A percentile compares a stretch with the other conserved stretches of the same genome.
Conservation (phyloP, 2,329 filamentous ascomycete species). For the Hypomyces rosellus region DNA sequence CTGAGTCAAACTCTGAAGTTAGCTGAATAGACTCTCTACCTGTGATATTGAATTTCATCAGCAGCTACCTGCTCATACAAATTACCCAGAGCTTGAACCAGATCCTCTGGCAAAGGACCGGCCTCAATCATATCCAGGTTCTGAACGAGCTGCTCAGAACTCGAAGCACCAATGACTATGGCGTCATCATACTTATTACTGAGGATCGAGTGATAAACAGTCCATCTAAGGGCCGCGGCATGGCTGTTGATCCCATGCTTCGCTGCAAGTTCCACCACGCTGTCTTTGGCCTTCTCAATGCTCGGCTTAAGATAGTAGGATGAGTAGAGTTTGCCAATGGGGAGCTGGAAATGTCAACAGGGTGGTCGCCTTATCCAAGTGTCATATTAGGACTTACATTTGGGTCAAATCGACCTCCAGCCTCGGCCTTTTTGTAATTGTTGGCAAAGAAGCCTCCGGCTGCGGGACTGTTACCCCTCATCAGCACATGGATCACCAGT, state of each 20-base stretch:
- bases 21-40: no score
- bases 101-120: slow-evolving; percentile 10
- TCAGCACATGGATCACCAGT: no score
- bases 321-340: slow-evolving; percentile 2
- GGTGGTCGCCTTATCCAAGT: no score
- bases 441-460: slow-evolving; percentile 27
- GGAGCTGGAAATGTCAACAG: not conserved
- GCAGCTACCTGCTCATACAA: not conserved
- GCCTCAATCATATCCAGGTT: slow-evolving; percentile 4
- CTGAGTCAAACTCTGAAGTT: no score
- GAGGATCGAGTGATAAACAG: slow-evolving; percentile 6
- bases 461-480: slow-evolving; percentile 19
- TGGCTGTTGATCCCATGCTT: slow-evolving; percentile 36
- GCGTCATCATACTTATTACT: slow-evolving; percentile 2
- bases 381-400: not conserved
- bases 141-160: slow-evolving; percentile 1
- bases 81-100: slow-evolving; percentile 7
- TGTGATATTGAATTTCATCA: slow-evolving; percentile 2
- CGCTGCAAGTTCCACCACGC: slow-evolving; percentile 1
- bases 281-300: not conserved
- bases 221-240: slow-evolving; percentile 34
- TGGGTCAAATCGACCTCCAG: slow-evolving; percentile 1
- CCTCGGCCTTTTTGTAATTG: not conserved
- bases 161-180: slow-evolving; percentile 7
- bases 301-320: slow-evolving; percentile 3